phyloP scores from a whole-genome alignment of 192 early-diverging fungal species.

The Kickxella alabastrina region DNA sequence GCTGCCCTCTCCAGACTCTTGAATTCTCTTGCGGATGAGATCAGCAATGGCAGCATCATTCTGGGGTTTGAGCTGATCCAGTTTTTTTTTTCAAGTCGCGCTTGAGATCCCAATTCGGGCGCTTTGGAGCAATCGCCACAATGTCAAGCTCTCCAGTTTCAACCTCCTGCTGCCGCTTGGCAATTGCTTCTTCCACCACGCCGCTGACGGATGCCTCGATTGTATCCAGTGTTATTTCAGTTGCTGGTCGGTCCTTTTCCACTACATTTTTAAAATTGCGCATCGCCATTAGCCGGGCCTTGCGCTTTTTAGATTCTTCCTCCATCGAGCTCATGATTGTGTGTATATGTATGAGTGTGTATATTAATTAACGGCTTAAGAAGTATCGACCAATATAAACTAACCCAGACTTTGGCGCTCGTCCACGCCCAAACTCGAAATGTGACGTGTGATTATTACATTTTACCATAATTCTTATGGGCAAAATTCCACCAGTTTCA shows the following conservation, averaged over 20 bases:
- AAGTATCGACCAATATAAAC: no score
- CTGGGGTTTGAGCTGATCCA: conserved; percentile 65
- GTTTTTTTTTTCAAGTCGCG: conserved; percentile 76
- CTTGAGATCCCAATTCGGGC: conserved; percentile 89
- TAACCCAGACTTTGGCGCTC: no score
- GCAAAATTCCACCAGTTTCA: no score
- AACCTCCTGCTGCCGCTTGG: conserved; percentile 1
- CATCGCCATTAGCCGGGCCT: conserved; percentile 10
- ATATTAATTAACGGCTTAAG: no score
- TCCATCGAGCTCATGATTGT: not conserved
- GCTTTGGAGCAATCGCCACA: conserved; percentile 75
- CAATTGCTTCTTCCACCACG: conserved; percentile 16
- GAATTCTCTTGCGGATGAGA: conserved; percentile 62
- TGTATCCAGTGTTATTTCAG: not conserved
- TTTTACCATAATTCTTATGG: no score
- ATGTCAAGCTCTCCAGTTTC: conserved; percentile 56
- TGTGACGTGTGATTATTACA: no score
- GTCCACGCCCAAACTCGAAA: no score
- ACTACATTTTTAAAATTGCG: not conserved
- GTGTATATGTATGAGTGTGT: not conserved
- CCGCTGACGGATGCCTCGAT: conserved; percentile 9
- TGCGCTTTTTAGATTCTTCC: conserved; percentile 5
- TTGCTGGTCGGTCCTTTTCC: not conserved
- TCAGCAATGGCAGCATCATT: conserved; percentile 73
- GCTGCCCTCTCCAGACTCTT: conserved; percentile 7